phyloP scores from a whole-genome alignment of 2,329 filamentous ascomycete genomes.

The Ceratocystis ficicola region DNA sequence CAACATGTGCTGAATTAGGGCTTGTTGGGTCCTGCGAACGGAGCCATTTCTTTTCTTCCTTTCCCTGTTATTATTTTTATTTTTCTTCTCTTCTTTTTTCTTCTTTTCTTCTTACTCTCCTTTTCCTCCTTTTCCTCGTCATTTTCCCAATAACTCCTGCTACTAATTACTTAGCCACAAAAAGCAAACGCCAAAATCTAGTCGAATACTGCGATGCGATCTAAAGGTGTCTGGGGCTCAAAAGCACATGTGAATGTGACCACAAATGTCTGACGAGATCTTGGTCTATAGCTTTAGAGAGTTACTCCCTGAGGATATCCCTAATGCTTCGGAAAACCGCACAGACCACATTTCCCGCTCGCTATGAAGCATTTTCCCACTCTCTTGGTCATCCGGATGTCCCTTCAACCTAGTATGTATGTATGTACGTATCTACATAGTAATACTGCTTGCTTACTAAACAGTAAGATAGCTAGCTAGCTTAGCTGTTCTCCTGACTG shows the following conservation, averaged over 20 bases:
- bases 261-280: background rate
- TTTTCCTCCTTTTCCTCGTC: background rate
- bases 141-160: background rate
- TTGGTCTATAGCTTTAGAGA: background rate
- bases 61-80: slow-evolving; percentile 3
- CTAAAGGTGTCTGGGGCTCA: background rate
- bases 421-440: background rate
- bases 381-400: background rate
- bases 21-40: background rate
- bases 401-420: background rate
- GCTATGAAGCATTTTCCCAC: no score
- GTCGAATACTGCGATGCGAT: background rate
- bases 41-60: background rate
- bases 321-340: background rate
- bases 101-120: background rate
- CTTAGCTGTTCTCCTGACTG: background rate
- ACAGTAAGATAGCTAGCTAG: background rate
- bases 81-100: background rate
- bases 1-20: background rate
- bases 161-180: slow-evolving; percentile 2
- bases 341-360: background rate
- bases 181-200: slow-evolving; percentile 1
- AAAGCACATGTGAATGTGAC: background rate
- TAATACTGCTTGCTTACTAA: background rate
- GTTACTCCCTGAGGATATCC: background rate